Conservation (phyloP, 2,329 filamentous ascomycete species). For the Endothia cerciana region DNA sequence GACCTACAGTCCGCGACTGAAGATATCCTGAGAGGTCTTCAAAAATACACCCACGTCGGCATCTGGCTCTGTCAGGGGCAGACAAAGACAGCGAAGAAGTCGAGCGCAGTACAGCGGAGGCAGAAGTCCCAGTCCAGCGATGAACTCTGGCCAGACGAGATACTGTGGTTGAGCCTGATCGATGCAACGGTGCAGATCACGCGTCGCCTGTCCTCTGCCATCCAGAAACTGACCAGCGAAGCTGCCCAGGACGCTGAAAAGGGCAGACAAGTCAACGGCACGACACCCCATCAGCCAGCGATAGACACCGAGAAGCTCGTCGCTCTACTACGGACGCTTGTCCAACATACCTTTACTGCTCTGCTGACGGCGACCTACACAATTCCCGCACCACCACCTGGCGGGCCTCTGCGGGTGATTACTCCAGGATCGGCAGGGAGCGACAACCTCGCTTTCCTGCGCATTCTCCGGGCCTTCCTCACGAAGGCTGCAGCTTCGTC, state of each 20-base stretch:
- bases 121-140: slow-evolving; percentile 49
- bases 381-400: slow-evolving; percentile 40
- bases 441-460: slow-evolving; percentile 79
- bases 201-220: slow-evolving; percentile 61
- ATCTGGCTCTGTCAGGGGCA: slow-evolving; percentile 95
- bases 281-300: slow-evolving; percentile 32
- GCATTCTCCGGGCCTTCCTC: slow-evolving; percentile 86
- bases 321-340: slow-evolving; percentile 71
- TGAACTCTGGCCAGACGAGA: slow-evolving; percentile 56
- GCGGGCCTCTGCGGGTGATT: slow-evolving; percentile 38
- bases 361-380: slow-evolving; percentile 76
- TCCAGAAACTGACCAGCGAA: slow-evolving; percentile 41
- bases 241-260: slow-evolving; percentile 30
- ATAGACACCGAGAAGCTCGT: slow-evolving; percentile 66
- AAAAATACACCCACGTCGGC: slow-evolving; percentile 90
- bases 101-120: slow-evolving; percentile 54
- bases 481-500: slow-evolving; percentile 79
- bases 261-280: slow-evolving; percentile 32
- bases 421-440: slow-evolving; percentile 39
- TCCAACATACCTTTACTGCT: slow-evolving; percentile 90
- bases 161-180: slow-evolving; percentile 64
- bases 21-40: slow-evolving; percentile 75
- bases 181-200: slow-evolving; percentile 66
- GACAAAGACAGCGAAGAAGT: slow-evolving; percentile 61
- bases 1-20: slow-evolving; percentile 66